A percentile compares a stretch with the other conserved stretches of the same genome.
These are phyloP conservation scores for Coniochaeta sp. DNA, from an alignment of 2,329 filamentous ascomycete species.

Conservation along the genomic window DNA sequence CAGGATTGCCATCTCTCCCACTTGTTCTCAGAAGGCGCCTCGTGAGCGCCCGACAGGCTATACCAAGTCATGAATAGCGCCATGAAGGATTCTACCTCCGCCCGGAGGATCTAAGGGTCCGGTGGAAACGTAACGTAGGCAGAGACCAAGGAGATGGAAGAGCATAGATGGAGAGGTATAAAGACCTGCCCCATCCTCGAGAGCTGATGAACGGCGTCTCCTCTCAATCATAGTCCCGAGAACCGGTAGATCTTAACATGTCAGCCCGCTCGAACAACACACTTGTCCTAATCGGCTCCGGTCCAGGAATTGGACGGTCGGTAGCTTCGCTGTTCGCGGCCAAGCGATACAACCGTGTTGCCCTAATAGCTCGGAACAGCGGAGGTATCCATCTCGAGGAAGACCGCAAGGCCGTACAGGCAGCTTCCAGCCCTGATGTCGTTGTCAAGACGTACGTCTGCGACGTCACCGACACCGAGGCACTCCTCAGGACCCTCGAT, in stretches of 20 bases:
- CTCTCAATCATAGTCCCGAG: too few relatives aligned
- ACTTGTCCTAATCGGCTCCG: conserved; percentile 35
- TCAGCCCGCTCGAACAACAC: conserved; percentile 7
- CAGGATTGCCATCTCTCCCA: too few relatives aligned
- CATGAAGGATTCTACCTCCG: too few relatives aligned
- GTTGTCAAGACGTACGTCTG: conserved; percentile 34
- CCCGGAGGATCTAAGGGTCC: too few relatives aligned
- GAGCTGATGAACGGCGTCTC: too few relatives aligned
- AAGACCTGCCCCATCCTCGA: too few relatives aligned
- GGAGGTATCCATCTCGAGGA: conserved; percentile 25
- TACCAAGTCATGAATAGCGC: too few relatives aligned
- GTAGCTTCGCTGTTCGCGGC: conserved; percentile 32
- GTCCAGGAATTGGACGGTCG: conserved; percentile 39
- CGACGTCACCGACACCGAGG: conserved; percentile 33
- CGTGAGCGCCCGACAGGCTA: too few relatives aligned
- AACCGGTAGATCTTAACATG: background rate
- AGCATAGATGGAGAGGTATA: too few relatives aligned
- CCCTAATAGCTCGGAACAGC: conserved; percentile 37
- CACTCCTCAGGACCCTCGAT: conserved; percentile 29
- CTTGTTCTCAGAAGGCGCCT: too few relatives aligned
- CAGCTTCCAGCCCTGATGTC: conserved; percentile 18
- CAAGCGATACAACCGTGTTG: conserved; percentile 36
- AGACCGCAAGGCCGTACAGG: conserved; percentile 31
- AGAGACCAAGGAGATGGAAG: too few relatives aligned
- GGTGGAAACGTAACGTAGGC: too few relatives aligned